Conservation (phyloP, 441 rosid species). For the Francoa sonchifolia region DNA sequence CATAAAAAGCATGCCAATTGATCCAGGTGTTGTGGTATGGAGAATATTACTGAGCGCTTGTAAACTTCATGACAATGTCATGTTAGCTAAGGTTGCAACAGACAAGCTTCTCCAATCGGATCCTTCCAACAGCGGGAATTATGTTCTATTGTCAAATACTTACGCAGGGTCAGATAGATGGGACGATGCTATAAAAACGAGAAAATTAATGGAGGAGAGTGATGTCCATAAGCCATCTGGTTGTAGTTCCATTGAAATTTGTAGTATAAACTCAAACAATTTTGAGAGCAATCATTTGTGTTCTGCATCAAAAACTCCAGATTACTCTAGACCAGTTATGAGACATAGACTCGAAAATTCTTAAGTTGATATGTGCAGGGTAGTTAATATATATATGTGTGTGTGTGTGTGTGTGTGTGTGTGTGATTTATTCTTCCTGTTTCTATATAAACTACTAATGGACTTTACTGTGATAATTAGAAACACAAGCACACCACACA, state of each 20-base stretch:
- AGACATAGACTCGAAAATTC: too few relatives aligned
- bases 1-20: slow-evolving; percentile 3
- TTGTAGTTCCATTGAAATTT: slow-evolving; percentile 10
- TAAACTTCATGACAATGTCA: slow-evolving; percentile 6
- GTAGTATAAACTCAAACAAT: too few relatives aligned
- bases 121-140: slow-evolving; percentile 7
- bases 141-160: slow-evolving; percentile 10
- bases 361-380: too few relatives aligned
- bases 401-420: too few relatives aligned
- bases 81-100: slow-evolving; percentile 7
- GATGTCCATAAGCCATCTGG: slow-evolving; percentile 10
- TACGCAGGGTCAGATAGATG: slow-evolving; percentile 8
- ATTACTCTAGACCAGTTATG: too few relatives aligned
- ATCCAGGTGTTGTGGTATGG: slow-evolving; percentile 11
- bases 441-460: too few relatives aligned
- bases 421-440: too few relatives aligned
- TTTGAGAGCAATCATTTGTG: too few relatives aligned
- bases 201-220: slow-evolving; percentile 9
- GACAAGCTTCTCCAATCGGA: slow-evolving; percentile 6
- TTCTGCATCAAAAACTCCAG: too few relatives aligned
- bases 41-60: slow-evolving; percentile 9
- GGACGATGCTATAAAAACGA: slow-evolving; percentile 6
- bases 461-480: too few relatives aligned
- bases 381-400: too few relatives aligned
- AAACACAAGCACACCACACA: too few relatives aligned